These are phyloP conservation scores for Cutaneotrichosporon sp. DNA, from an alignment of 1,284 basidiomycete species.

Conservation along the genomic window DNA sequence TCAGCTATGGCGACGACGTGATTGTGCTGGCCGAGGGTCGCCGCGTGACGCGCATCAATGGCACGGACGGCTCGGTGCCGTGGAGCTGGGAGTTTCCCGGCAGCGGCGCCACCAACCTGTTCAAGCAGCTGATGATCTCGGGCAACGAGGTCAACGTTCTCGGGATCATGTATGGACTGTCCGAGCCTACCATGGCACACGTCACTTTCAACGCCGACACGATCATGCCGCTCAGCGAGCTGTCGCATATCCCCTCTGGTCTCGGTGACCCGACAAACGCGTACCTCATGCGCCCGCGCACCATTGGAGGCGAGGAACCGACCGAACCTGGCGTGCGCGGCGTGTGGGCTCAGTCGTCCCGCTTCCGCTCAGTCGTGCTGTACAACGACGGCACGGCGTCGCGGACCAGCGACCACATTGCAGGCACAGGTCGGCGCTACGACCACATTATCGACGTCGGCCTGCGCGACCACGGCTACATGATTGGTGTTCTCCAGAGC, in stretches of 20 bases:
- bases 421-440: conserved; percentile 25
- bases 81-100: conserved; percentile 41
- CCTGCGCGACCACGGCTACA: conserved; percentile 34
- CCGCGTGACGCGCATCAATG: conserved; percentile 30
- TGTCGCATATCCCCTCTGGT: conserved; percentile 57
- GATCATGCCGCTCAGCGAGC: conserved; percentile 54
- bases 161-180: conserved; percentile 60
- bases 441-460: conserved; percentile 35
- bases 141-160: conserved; percentile 59
- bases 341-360: conserved; percentile 64
- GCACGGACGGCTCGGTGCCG: conserved; percentile 23
- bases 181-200: conserved; percentile 62
- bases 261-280: conserved; percentile 46
- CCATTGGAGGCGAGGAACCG: not conserved
- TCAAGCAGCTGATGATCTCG: conserved; percentile 59
- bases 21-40: conserved; percentile 36
- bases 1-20: conserved; percentile 37
- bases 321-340: conserved; percentile 45
- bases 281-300: conserved; percentile 24
- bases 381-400: conserved; percentile 42
- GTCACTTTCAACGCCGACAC: conserved; percentile 58
- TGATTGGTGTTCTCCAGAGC: conserved; percentile 52
- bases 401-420: conserved; percentile 52
- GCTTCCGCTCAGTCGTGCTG: conserved; percentile 44
- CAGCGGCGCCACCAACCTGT: conserved; percentile 55